These are phyloP conservation scores for Pleodorina starrii DNA, from an alignment of 139 green algal genomes.

Conservation along the genomic window DNA sequence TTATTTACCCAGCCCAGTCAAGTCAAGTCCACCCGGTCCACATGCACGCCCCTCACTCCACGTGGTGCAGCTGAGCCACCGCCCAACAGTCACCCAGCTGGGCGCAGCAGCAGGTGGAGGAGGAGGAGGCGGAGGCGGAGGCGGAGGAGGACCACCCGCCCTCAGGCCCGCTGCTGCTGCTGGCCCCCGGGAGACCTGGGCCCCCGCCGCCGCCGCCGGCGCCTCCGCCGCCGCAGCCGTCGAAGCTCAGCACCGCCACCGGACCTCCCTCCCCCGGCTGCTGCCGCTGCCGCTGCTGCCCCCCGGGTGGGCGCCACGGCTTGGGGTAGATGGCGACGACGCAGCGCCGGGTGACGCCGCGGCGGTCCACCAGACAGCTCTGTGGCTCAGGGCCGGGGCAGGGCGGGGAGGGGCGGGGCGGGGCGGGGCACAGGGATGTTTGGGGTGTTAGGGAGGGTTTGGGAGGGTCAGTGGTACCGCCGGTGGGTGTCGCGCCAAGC, in stretches of 20 bases:
- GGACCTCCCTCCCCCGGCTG: neutral
- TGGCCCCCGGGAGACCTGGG: neutral
- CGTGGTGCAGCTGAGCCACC: constrained; percentile 17
- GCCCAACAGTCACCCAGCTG: neutral
- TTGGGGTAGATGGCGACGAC: constrained; percentile 15
- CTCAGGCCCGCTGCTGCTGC: neutral
- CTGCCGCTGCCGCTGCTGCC: neutral
- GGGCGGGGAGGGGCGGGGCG: neutral
- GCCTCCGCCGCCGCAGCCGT: neutral
- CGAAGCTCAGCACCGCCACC: constrained; percentile 7
- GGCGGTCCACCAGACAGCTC: neutral
- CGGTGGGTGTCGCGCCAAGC: neutral
- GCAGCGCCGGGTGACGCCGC: neutral
- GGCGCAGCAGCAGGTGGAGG: neutral
- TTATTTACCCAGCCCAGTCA: too few relatives aligned
- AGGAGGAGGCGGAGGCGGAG: too few relatives aligned
- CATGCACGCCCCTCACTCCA: too few relatives aligned
- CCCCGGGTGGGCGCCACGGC: too few relatives aligned
- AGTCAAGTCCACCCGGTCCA: too few relatives aligned
- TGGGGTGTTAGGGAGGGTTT: neutral
- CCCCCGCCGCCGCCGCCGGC: neutral
- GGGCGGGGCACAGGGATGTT: neutral
- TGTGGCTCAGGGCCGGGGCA: neutral
- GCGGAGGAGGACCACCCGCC: too few relatives aligned
- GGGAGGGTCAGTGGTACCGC: neutral